phyloP scores from a whole-genome alignment of 331 rosid species.

The Malus hybrid region DNA sequence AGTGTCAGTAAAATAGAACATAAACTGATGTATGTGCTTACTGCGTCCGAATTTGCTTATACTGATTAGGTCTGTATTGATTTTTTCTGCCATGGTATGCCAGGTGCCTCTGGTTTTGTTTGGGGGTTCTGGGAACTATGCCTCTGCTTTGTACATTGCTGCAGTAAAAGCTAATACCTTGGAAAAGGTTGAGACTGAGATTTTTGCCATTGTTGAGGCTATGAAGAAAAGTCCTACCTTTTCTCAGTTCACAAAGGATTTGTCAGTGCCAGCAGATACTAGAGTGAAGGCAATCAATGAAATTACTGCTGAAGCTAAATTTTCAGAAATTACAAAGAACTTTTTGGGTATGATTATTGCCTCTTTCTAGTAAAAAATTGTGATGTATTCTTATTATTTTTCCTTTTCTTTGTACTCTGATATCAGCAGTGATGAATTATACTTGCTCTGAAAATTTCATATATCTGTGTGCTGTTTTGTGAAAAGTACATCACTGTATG shows the following conservation, averaged over 20 bases:
- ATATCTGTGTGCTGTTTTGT: background rate
- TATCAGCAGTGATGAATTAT: background rate
- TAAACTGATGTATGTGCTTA: background rate
- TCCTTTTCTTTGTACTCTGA: background rate
- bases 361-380: background rate
- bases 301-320: conserved; percentile 45
- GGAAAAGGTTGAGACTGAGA: conserved; percentile 77
- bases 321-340: conserved; percentile 59
- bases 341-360: conserved; percentile 54
- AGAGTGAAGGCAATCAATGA: conserved; percentile 53
- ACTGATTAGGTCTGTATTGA: background rate
- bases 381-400: background rate
- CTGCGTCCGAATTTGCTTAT: background rate
- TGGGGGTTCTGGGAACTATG: conserved; percentile 93
- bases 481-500: background rate
- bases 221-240: conserved; percentile 38
- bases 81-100: conserved; percentile 11
- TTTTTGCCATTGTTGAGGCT: conserved; percentile 50
- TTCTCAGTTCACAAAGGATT: conserved; percentile 56
- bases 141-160: conserved; percentile 75
- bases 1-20: background rate
- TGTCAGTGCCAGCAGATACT: conserved; percentile 41
- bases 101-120: conserved; percentile 75
- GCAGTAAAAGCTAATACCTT: conserved; percentile 55
- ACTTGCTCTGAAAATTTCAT: background rate